phyloP scores from a whole-genome alignment of 495 filamentous ascomycete species.

The Daldinia vernicosa region DNA sequence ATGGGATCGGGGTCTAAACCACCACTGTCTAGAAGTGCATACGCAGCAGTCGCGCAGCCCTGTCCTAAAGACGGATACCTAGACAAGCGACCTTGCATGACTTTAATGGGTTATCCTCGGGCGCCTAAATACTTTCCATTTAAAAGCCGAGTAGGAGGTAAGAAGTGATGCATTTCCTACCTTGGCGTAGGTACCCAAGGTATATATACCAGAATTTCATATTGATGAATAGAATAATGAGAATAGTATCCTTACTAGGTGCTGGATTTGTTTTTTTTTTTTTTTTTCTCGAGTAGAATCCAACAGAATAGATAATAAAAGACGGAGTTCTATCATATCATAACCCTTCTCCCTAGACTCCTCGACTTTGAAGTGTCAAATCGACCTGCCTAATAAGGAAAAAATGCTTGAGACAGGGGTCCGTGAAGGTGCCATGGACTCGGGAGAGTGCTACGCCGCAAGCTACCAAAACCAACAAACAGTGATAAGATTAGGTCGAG shows the following conservation, averaged over 20 bases:
- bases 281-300: neutral
- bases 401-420: conserved; percentile 21
- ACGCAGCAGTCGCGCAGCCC: conserved; percentile 11
- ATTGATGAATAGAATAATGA: neutral
- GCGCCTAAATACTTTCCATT: conserved; percentile 40
- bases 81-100: neutral
- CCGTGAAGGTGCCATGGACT: conserved; percentile 6
- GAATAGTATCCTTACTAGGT: neutral
- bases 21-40: conserved; percentile 41
- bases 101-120: conserved; percentile 14
- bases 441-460: conserved; percentile 15
- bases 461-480: neutral
- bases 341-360: neutral
- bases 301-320: neutral
- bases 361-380: neutral
- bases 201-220: neutral
- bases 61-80: neutral
- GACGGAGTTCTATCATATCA: neutral
- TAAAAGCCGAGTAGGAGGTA: neutral
- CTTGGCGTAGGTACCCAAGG: neutral
- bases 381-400: conserved; percentile 27
- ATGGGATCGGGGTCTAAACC: conserved; percentile 41
- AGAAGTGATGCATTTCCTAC: neutral
- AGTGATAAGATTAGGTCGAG: conserved; percentile 8
- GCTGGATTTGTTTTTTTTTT: neutral